Evolutionary conservation across 768 basidiomycete species (phyloP), one percentile per base, ranked within the genome.

Genomic region (Gyrodon lividus): DNA sequence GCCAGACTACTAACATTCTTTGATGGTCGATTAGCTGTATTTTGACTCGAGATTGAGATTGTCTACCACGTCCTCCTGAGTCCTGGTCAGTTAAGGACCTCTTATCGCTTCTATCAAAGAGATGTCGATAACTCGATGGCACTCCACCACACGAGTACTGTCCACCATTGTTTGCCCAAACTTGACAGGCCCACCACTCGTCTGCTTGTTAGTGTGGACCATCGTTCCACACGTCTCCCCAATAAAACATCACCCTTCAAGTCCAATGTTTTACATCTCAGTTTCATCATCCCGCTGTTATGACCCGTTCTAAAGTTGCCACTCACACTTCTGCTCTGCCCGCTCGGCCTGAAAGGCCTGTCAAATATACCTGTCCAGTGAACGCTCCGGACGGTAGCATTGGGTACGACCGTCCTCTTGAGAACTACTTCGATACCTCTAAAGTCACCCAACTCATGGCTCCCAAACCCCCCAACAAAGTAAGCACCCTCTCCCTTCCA

Each of bases 391-490:
- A 68, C 24, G 61, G 61, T 22, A 50, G 12, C 31, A 26, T 62
- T 19, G 50, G 43, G 12, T 70, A 58, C 43, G 60, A 68, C 43
- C 54, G 28, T 16, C 59, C 62, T 6, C 57, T 56, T 0, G 60
- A 62, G 10, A 66, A 64, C 42, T 61, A 61, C 49, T 67, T 65
- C 40, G 65, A 69, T 37, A 1, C 50, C 2, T 43, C 62, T 44
- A 55, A 61, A 59, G 58, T 56, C 4, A 14, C 51, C 0, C 50
- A 54, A 35, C 54, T 63, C 16, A 45, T 58, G 19, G 55, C 65
- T 7, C 24, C 57, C 2, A 28, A 40, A 0, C 54, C 43, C 10
- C 26, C 67, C 22, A 5, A 37, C 7, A 58, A 45, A 6, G 67
- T 67, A 39, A 24, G 69, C 46, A 22, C 31, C 2, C 35, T 3